Evolutionary conservation across 805 yeast species (phyloP), one percentile per base, ranked within the genome.

Genomic region (Candida chilensis): DNA sequence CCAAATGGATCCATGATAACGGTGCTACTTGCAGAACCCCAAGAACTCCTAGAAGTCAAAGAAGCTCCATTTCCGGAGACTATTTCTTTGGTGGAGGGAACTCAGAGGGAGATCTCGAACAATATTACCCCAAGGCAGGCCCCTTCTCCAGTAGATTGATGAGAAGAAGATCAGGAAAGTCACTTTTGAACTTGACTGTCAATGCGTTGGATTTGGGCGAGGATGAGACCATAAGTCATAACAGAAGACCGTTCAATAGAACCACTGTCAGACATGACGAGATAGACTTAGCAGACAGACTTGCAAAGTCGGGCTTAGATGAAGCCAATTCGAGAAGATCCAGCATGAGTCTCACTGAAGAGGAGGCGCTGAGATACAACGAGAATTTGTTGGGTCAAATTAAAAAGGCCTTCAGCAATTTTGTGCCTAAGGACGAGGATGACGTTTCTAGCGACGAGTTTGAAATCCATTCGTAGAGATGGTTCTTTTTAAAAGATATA

Each of bases 1-100:
- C 95, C 26, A 82, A 90, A 56, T 74, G 87, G 73, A 84, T 88
- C 47, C 92, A 83, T 49, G 90, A 88, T 56, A 82, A 83, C 27
- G 95, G 95, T 36, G 68, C 75, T 27, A 69, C 85, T 0, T 74
- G 78, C 48, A 56, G 77, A 37, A 47, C 67, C 15, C 73, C 77
- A n/a, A 48, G 54, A 41, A 52, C 66, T 11, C 66, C 64, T 17
- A 44, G 52, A 37, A 48, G 63, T 20, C 61, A 50, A 25, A 45
- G 43, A 37, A 44, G 40, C 19, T 43, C 31, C 31, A 49, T 47
- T 26, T 52, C 51, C 5, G 49, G 54, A 4, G 46, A 37, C 11
- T 47, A n/a, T 28, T 29, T 40, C 6, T 42, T 42, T 25, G 30
- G 37, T 24, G 33, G 39, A 15, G 34, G 35, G 10, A 40, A 39